phyloP scores from a whole-genome alignment of 164 flowering plant species.

The Magnolia officinalis region DNA sequence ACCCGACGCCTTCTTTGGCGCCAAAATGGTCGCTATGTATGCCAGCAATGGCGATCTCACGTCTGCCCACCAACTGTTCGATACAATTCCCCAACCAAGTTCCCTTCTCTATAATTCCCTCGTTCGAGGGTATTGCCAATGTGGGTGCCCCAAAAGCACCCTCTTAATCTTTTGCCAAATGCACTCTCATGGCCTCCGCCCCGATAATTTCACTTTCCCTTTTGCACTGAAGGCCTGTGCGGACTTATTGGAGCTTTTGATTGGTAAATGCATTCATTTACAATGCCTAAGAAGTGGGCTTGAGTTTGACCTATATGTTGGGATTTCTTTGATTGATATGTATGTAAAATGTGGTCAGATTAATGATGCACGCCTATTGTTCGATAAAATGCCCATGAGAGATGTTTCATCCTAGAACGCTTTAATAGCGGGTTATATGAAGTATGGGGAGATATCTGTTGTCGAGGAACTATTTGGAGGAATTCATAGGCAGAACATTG shows the following conservation, averaged over 20 bases:
- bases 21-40: constrained; percentile 57
- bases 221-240: constrained; percentile 49
- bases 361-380: constrained; percentile 28
- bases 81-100: constrained; percentile 19
- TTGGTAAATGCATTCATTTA: constrained; percentile 43
- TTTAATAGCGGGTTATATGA: constrained; percentile 52
- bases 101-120: constrained; percentile 42
- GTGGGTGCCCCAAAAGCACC: constrained; percentile 19
- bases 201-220: constrained; percentile 50
- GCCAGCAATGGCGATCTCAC: constrained; percentile 48
- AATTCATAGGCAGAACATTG: constrained; percentile 33
- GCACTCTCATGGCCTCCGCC: constrained; percentile 25
- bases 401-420: constrained; percentile 56
- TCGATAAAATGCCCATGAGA: constrained; percentile 37
- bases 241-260: constrained; percentile 16
- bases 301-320: constrained; percentile 43
- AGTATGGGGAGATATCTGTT: constrained; percentile 23
- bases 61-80: constrained; percentile 28
- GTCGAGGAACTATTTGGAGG: constrained; percentile 36
- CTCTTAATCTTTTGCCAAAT: constrained; percentile 19
- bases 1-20: constrained; percentile 37
- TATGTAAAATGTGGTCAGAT: constrained; percentile 48
- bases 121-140: constrained; percentile 35
- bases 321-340: constrained; percentile 49
- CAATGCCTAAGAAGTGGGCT: constrained; percentile 36